Evolutionary conservation across 2,329 filamentous ascomycete genomes (phyloP), one percentile per base, ranked within the genome.

Genomic region (Aspergillus intermedius): DNA sequence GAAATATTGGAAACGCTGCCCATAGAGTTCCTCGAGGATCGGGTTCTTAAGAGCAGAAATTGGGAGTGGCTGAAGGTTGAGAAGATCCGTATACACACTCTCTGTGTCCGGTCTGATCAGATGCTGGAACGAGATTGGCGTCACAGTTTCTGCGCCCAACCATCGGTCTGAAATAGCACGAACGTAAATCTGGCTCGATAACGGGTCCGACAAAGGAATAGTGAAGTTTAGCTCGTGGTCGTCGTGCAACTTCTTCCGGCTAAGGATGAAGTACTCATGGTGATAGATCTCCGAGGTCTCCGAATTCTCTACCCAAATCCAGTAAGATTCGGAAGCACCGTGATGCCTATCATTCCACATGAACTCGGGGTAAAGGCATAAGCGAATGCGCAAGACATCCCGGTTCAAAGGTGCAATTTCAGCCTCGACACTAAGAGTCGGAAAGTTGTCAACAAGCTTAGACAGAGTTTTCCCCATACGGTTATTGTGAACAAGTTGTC

Each of bases 181-280:
- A 17, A 98, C 88, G 60, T 98, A 98, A 40, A 98, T 96, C 67
- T 98, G 93, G 23, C 87, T 90, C 0, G 93, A 93, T 3, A 98
- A 72, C 1, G 93, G 94, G 64, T 98, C 93, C 0, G 91, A 87
- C 1, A 98, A 74, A 0, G 94, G 93, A 44, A 98, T 98, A 0
- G 93, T 97, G 61, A 98, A 98, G 69, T 93, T 95, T 43, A 98
- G 80, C 69, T 98, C 93, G 59, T 98, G 93, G n/a, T 93, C 88
- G 64, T 97, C 91, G 57, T 95, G 82, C 2, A 98, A 77, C 75
- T 95, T 96, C 68, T 82, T 88, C 54, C 90, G 80, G 53, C 83
- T 94, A 5, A 98, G 77, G 49, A 98, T 93, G 71, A 98, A 97
- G 69, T 86, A 96, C 66, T 98, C 93, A 56, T 97, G 88, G 60